phyloP scores from a whole-genome alignment of 2,329 filamentous ascomycete species.

The Didymosphaeria variabile region DNA sequence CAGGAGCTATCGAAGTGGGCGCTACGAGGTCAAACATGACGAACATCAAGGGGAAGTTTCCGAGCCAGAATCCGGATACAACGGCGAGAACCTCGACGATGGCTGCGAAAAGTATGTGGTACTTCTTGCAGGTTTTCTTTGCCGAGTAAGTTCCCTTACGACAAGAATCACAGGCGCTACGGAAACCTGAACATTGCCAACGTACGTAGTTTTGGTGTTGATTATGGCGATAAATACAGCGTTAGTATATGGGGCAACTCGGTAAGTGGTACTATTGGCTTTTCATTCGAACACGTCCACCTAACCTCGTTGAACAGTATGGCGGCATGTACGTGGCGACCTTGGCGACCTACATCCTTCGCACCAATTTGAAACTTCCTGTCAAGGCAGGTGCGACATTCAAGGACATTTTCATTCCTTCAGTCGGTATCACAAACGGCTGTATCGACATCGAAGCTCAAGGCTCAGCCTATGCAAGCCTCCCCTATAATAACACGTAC shows the following conservation, averaged over 20 bases:
- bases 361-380: slow-evolving; percentile 61
- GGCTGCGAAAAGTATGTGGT: slow-evolving; percentile 16
- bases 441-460: slow-evolving; percentile 13
- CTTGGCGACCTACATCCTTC: slow-evolving; percentile 61
- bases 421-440: slow-evolving; percentile 20
- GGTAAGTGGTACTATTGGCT: not conserved
- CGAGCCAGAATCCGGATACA: slow-evolving; percentile 12
- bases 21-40: not conserved
- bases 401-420: slow-evolving; percentile 19
- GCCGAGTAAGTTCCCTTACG: slow-evolving; percentile 9
- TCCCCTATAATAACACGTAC: slow-evolving; percentile 65
- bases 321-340: slow-evolving; percentile 64
- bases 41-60: slow-evolving; percentile 9
- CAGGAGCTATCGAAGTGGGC: not conserved
- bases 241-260: slow-evolving; percentile 19
- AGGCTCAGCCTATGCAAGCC: slow-evolving; percentile 27
- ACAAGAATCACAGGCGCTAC: not conserved
- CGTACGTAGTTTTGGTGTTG: slow-evolving; percentile 5
- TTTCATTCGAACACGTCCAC: not conserved
- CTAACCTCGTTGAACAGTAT: slow-evolving; percentile 2
- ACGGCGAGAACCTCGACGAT: slow-evolving; percentile 13
- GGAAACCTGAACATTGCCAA: too few relatives aligned
- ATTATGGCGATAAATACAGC: slow-evolving; percentile 13
- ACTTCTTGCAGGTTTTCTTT: slow-evolving; percentile 19
- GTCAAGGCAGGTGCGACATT: slow-evolving; percentile 27